Conservation (phyloP, 176 grass and related monocot species). For the Cymbopogon citratus region DNA sequence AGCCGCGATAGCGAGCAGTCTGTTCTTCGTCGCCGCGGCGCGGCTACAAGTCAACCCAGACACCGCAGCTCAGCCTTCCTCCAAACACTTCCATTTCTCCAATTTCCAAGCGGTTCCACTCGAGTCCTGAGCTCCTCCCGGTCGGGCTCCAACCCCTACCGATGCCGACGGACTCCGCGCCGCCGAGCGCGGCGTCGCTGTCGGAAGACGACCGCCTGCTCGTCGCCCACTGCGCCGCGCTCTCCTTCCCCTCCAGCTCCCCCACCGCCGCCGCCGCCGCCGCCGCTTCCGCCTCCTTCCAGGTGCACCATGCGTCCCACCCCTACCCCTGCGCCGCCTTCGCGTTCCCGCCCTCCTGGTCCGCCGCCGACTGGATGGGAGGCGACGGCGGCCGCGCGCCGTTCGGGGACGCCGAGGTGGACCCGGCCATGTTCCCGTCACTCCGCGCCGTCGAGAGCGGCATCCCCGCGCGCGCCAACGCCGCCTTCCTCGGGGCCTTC, state of each 20-base stretch:
- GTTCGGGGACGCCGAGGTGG: slow-evolving; percentile 74
- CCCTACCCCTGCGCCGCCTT: slow-evolving; percentile 62
- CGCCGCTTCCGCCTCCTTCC: slow-evolving; percentile 33
- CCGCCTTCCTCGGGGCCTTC: slow-evolving; percentile 66
- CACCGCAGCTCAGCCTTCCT: background rate
- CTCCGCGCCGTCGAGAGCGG: slow-evolving; percentile 65
- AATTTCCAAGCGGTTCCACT: background rate
- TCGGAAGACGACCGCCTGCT: slow-evolving; percentile 54
- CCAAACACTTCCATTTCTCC: background rate
- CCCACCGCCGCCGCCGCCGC: background rate
- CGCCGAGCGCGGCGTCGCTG: slow-evolving; percentile 16
- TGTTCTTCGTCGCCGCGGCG: background rate
- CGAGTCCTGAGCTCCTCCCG: background rate
- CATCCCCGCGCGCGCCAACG: slow-evolving; percentile 52
- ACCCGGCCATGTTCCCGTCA: slow-evolving; percentile 66
- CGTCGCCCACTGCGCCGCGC: slow-evolving; percentile 37
- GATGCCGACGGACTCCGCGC: slow-evolving; percentile 41
- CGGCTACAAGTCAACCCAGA: background rate
- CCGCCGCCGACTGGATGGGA: slow-evolving; percentile 48
- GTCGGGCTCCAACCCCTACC: background rate
- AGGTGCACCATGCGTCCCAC: slow-evolving; percentile 45
- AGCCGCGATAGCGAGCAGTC: background rate
- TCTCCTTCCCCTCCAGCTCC: slow-evolving; percentile 27
- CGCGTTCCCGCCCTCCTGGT: slow-evolving; percentile 72
- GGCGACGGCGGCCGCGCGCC: slow-evolving; percentile 13